Base-by-base conservation (phyloP, 2,329 filamentous ascomycete genomes). In the Cytospora piceicola region DNA sequence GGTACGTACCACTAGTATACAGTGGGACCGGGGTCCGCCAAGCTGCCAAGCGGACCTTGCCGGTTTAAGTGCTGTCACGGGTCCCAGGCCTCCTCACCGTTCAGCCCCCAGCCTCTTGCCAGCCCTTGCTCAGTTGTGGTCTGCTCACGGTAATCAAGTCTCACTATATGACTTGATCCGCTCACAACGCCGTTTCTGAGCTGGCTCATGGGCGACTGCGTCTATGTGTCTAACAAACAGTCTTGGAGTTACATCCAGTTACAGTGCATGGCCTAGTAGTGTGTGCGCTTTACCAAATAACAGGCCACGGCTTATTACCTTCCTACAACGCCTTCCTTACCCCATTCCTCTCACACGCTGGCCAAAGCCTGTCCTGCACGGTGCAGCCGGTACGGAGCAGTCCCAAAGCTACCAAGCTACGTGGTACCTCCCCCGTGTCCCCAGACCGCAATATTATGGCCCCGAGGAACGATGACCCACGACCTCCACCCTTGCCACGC, bases 401-500 rank as follows among this genome's bases (percentile, higher is more conserved):
- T 34, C 32, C 32, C 11, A n/a, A n/a, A n/a, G n/a, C n/a, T n/a
- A n/a, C n/a, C n/a, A 12, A 8, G 32, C 15, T 22, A 46, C 20
- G 42, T n/a, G 42, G 42, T 22, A 46, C n/a, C 42, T 20, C n/a
- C 42, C 14, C 46, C 67, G 59, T 70, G 71, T 69, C 14, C 52
- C 30, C 46, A 39, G 36, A 52, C 52, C 60, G 52, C 60, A 56
- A 22, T 56, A 56, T 62, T 67, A 78, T 79, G 77, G 74, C 75
- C 69, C 77, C 76, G 67, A 73, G 73, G 70, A 75, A 75, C 64
- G 74, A 77, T 58, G 73, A 74, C 71, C 69, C 70, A 73, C 70
- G 74, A 67, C 75, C 82, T 75, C 74, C 82, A 73, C 73, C 76
- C 70, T 74, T 80, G 75, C 72, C 79, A 71, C 77, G 81, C 70